phyloP scores from a whole-genome alignment of 257 asterid species.

The Scutellaria baicalensis region DNA sequence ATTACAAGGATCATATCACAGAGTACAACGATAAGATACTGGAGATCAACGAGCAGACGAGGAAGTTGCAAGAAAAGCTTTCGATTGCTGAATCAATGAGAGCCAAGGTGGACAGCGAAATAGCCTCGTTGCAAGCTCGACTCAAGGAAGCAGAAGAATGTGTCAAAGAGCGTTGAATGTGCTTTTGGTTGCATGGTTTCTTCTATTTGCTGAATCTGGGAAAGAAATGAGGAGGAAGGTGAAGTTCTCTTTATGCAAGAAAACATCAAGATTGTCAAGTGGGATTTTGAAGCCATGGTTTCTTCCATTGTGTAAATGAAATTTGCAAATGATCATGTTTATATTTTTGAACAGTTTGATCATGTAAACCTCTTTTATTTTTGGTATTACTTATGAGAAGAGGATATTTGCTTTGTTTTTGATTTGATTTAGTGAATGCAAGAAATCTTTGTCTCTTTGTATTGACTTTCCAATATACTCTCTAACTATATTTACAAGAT shows the following conservation, averaged over 20 bases:
- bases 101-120: conserved; percentile 31
- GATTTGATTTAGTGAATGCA: too few species aligned
- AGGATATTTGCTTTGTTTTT: too few species aligned
- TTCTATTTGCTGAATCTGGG: background rate
- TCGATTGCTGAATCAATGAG: conserved; percentile 16
- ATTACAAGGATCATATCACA: conserved; percentile 19
- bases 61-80: conserved; percentile 37
- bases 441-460: too few species aligned
- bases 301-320: too few species aligned
- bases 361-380: too few species aligned
- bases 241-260: conserved; percentile 27
- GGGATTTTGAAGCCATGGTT: too few species aligned
- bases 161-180: conserved; percentile 2
- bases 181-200: conserved; percentile 28
- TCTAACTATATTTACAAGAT: too few species aligned
- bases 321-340: too few species aligned
- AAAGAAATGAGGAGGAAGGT: conserved; percentile 30
- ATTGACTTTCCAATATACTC: too few species aligned
- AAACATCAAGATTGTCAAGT: too few species aligned
- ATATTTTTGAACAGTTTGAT: too few species aligned
- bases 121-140: conserved; percentile 27
- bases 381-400: too few species aligned
- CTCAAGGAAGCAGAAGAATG: conserved; percentile 20
- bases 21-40: conserved; percentile 31
- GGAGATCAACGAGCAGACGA: conserved; percentile 32